Evolutionary conservation across 163 green algal species (phyloP).

Genomic region (Chloromonas sp.): DNA sequence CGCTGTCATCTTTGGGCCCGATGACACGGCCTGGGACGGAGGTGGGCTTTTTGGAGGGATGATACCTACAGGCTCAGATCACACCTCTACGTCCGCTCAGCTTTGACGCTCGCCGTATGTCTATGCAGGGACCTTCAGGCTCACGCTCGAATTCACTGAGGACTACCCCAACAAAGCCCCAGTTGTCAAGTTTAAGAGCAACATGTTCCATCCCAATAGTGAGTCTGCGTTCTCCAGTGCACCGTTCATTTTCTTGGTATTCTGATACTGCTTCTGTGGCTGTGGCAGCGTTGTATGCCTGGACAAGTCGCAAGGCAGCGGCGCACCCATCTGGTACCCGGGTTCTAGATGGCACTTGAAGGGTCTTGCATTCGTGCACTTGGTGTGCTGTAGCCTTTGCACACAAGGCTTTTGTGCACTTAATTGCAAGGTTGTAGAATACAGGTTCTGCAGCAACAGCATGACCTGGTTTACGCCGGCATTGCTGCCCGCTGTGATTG

Average conservation of each 20-base stretch:
- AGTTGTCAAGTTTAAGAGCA: constrained; percentile 81
- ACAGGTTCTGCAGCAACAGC: too few relatives aligned
- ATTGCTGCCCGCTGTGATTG: too few relatives aligned
- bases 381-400: too few relatives aligned
- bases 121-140: constrained; percentile 75
- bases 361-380: too few relatives aligned
- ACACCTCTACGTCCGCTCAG: background rate
- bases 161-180: constrained; percentile 91
- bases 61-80: background rate
- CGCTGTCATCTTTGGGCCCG: constrained; percentile 95
- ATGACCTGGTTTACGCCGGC: too few relatives aligned
- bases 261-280: too few relatives aligned
- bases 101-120: background rate
- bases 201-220: constrained; percentile 92
- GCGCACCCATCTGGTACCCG: background rate
- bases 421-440: too few relatives aligned
- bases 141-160: constrained; percentile 83
- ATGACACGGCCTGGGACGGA: constrained; percentile 96
- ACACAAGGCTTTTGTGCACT: too few relatives aligned
- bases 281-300: background rate
- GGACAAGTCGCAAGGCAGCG: background rate
- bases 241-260: too few relatives aligned
- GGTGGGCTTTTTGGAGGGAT: constrained; percentile 35
- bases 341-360: background rate
- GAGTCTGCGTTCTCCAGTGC: constrained; percentile 2